Evolutionary conservation across 2,329 filamentous ascomycete species (phyloP).

Genomic region (Amylocarpus encephaloides): DNA sequence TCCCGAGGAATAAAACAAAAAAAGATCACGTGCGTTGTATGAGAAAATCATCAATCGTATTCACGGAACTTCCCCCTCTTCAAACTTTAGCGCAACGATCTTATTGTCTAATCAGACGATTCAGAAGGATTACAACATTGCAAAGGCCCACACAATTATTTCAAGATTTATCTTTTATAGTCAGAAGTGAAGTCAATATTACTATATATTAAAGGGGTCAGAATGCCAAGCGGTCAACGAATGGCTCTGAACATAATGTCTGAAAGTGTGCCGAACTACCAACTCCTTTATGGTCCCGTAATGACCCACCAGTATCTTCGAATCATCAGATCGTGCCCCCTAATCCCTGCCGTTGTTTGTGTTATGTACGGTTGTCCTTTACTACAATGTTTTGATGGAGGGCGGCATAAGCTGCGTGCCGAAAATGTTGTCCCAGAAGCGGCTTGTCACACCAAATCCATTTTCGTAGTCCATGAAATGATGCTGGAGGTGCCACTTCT

Average conservation of each 20-base stretch:
- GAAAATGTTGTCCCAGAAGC: conserved; percentile 92
- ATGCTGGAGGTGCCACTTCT: conserved; percentile 96
- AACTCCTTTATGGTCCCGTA: conserved; percentile 6
- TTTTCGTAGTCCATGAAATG: conserved; percentile 98
- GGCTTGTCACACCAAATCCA: conserved; percentile 92
- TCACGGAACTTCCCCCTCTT: too few species aligned
- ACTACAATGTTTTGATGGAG: conserved; percentile 21
- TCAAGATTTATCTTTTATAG: background rate
- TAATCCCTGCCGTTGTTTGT: background rate
- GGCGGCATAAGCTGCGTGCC: conserved; percentile 66
- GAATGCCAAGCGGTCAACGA: conserved; percentile 8
- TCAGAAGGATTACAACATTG: too few species aligned
- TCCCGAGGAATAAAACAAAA: background rate
- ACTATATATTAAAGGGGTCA: conserved; percentile 16
- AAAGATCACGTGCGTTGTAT: too few species aligned
- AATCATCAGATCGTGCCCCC: conserved; percentile 22
- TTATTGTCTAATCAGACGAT: too few species aligned
- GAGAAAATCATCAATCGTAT: too few species aligned
- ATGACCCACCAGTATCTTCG: conserved; percentile 8
- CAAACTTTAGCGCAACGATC: too few species aligned
- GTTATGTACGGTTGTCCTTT: conserved; percentile 2
- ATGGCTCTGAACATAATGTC: conserved; percentile 7
- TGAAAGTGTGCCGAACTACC: conserved; percentile 2
- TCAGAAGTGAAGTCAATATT: conserved; percentile 11
- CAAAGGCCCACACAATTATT: background rate